Base-by-base conservation (phyloP, 371 early-diverging fungal species). In the Agmasoma carcini region DNA sequence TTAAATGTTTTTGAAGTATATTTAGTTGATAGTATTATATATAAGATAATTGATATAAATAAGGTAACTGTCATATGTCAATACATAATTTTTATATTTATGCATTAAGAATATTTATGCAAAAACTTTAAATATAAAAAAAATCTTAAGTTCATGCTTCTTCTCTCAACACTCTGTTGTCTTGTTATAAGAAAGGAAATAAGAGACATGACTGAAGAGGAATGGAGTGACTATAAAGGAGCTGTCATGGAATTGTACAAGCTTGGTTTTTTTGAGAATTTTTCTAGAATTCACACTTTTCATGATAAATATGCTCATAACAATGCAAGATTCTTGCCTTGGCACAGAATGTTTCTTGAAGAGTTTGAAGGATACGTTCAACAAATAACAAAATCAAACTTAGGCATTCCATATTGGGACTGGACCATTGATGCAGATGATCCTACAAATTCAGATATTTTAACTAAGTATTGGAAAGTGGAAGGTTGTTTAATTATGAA, bases 321-420 rank as follows among this genome's bases (percentile, higher is more conserved):
- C 6, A 47, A 49, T 46, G 34, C 19, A 15, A 19, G 50, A 29
- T 75, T 75, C 59, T 44, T 75, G 14, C 71, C 75, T 11, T 72
- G 71, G 71, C 75, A 75, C 46, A 58, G 75, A 25, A 30, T 48
- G 26, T 63, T 73, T 37, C 38, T 69, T 17, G 14, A 55, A 20
- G 47, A 63, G n/a, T 69, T 67, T 27, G 75, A 75, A 51, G 22
- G 49, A 36, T 60, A 52, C 2, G 36, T 76, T 33, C 68, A 66
- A 36, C 36, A 29, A n/a, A 55, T 66, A 25, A 34, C 46, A 20
- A 66, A 74, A 38, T 62, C 75, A 7, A 23, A 41, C 15, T 66
- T 79, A 20, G 46, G 49, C 3, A 59, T 79, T 11, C 79, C 80
- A 14, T 80, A 74, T 59, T 79, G 79, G 80, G 74, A 80, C 47